Evolutionary conservation across 148 eudicot species (phyloP), one percentile per base, ranked within the genome.

Genomic region (Spergularia marina): DNA sequence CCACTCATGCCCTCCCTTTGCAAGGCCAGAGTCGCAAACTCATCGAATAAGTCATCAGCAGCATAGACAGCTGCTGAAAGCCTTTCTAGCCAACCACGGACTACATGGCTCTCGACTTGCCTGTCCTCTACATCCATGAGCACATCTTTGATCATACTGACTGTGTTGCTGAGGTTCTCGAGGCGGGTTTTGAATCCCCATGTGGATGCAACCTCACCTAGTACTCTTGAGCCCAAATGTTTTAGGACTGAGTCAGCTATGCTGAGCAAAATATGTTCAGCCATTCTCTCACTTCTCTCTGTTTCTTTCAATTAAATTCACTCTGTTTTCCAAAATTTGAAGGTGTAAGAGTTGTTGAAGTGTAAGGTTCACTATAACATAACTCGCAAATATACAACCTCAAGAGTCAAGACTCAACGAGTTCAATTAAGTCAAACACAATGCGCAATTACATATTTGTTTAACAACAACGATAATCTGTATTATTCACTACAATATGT

Each of bases 71-170:
- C 82, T 11, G 30, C 36, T 20, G 57, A 53, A 5, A 84, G 86
- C 74, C 61, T 72, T 21, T 70, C 60, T 18, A 80, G 76, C 82
- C 81, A 82, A 61, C 21, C 54, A 6, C 16, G 56, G 2, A 82
- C 49, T n/a, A 34, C 17, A 21, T 51, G 74, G 62, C 74, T 76
- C 44, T 79, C 68, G 12, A 51, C 34, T 41, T 77, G 75, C 72
- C 20, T 77, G 18, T 75, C 78, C 71, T 80, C 82, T 57, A 80
- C 87, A 75, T 82, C 83, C 30, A 63, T 30, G 18, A 82, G 74
- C 76, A 72, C 67, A 14, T 39, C 76, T 12, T 73, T 74, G 15
- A 84, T 76, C 11, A 70, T 44, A 7, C 21, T 53, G 14, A 78
- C 21, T 0, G 82, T 81, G 41, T 76, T 65, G 44, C 62, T 12